Percentiles rank a stretch among this genome's conserved stretches.
Conservation (phyloP, 805 yeast species). For the Zygosaccharomyces pseudorouxii region DNA sequence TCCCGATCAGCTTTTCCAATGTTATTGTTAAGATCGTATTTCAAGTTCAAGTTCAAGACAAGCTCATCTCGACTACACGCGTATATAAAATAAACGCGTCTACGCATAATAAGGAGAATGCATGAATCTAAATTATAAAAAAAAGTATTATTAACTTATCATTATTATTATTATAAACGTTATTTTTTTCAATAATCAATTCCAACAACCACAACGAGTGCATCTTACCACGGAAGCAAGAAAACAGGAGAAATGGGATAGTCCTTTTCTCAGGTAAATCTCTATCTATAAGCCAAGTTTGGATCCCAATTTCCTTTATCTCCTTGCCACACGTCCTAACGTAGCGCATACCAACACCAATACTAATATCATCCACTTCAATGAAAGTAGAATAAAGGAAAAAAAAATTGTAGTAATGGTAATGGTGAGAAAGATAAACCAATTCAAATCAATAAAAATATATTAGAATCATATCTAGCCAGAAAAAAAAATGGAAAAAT, state of each 20-base stretch:
- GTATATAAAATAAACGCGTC: conserved; percentile 1
- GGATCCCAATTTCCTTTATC: neutral
- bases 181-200: neutral
- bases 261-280: neutral
- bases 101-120: neutral
- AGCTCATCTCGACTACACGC: conserved; percentile 4
- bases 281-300: conserved; percentile 5
- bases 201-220: neutral
- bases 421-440: neutral
- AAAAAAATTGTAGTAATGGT: neutral
- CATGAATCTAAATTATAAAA: neutral
- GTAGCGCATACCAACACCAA: neutral
- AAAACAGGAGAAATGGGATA: neutral
- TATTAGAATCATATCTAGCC: conserved; percentile 1
- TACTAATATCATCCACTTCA: neutral
- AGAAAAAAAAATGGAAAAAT: conserved; percentile 1
- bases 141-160: neutral
- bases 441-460: conserved; percentile 1
- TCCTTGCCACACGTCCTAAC: neutral
- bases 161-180: neutral
- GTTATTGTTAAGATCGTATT: neutral
- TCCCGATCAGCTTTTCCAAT: neutral
- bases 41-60: conserved; percentile 1
- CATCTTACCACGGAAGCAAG: neutral
- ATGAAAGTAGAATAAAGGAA: neutral